Conservation (phyloP, 768 basidiomycete species). For the Russula dissimulans region DNA sequence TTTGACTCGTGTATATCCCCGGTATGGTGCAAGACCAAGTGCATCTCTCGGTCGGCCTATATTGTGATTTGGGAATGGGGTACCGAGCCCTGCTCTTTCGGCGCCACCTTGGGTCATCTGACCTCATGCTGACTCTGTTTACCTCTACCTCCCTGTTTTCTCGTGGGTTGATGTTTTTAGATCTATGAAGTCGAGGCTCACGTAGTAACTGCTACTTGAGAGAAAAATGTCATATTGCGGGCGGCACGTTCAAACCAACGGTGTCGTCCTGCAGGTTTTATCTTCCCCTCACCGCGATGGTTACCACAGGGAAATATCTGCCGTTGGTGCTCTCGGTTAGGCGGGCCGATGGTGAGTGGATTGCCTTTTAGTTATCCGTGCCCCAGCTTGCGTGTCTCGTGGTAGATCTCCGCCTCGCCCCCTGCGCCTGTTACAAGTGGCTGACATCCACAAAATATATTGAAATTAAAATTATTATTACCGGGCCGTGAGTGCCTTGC, state of each 20-base stretch:
- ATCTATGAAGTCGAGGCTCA: conserved; percentile 11
- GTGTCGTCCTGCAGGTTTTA: neutral
- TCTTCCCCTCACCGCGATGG: neutral
- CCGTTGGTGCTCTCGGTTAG: neutral
- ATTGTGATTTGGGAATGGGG: neutral
- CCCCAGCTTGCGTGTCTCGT: no score
- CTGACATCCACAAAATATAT: no score
- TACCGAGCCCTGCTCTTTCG: neutral
- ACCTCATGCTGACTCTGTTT: neutral
- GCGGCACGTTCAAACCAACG: neutral
- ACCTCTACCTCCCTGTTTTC: neutral
- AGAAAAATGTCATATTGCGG: conserved; percentile 10
- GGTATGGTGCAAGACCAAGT: no score
- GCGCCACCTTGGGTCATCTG: conserved; percentile 11
- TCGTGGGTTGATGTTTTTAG: conserved; percentile 11
- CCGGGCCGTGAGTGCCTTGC: neutral
- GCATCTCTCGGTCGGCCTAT: neutral
- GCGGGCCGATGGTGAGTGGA: neutral
- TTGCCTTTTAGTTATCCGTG: neutral
- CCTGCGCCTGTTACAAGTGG: neutral
- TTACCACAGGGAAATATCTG: neutral
- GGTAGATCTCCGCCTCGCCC: neutral
- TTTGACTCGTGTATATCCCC: neutral
- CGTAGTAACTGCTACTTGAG: neutral
- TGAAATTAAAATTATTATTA: neutral